Evolutionary conservation across 345 rosid genomes (phyloP).

Genomic region (Syzygium jambos): DNA sequence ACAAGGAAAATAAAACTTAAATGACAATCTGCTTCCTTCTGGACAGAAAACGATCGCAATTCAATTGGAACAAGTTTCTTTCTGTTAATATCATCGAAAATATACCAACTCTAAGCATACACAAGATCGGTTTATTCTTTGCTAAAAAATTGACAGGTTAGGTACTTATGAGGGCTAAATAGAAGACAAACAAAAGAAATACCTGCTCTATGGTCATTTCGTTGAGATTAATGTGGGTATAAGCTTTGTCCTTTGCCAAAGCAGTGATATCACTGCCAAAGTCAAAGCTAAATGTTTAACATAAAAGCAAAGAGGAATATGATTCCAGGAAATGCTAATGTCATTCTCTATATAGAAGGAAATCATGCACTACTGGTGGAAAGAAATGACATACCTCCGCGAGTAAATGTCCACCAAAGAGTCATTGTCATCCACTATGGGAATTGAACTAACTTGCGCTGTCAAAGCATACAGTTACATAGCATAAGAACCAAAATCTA

Average conservation of each 20-base stretch:
- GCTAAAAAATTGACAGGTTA: not conserved
- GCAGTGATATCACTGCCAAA: conserved; percentile 61
- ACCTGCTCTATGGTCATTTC: conserved; percentile 94
- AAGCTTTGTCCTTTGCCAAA: conserved; percentile 77
- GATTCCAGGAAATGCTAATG: not conserved
- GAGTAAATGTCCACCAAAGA: conserved; percentile 58
- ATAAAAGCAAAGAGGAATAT: not conserved
- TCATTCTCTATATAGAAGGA: not conserved
- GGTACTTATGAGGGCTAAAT: not conserved
- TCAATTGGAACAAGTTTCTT: not conserved
- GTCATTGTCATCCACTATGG: conserved; percentile 66
- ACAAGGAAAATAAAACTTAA: not conserved
- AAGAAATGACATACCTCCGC: conserved; percentile 37
- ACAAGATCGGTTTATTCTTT: not conserved
- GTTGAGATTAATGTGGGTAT: conserved; percentile 84
- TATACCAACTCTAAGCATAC: not conserved
- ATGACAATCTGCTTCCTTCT: not conserved
- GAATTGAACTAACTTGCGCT: conserved; percentile 95
- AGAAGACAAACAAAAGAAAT: conserved; percentile 12
- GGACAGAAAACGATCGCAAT: not conserved
- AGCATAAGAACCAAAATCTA: not conserved
- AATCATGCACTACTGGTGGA: not conserved
- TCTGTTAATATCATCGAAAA: not conserved
- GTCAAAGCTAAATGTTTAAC: not conserved
- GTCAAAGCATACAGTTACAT: conserved; percentile 17